Conservation (phyloP, 1,284 basidiomycete genomes). For the Ganoderma boninense region DNA sequence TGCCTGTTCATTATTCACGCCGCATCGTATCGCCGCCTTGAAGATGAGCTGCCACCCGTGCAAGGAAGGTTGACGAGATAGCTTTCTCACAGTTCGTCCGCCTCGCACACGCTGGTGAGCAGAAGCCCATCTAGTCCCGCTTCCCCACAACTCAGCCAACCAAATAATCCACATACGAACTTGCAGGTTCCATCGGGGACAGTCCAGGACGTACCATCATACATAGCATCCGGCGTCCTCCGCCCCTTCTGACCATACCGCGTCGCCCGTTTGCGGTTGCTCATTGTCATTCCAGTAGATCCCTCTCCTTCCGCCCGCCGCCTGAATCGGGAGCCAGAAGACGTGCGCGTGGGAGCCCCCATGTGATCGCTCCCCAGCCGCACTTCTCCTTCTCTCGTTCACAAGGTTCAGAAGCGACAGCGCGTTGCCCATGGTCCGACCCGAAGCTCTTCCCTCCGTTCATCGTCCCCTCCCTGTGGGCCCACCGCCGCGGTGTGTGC, state of each 20-base stretch:
- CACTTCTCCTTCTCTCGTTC: background rate
- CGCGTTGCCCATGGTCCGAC: constrained; percentile 9
- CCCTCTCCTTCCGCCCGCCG: background rate
- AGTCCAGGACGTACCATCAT: background rate
- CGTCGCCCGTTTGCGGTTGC: background rate
- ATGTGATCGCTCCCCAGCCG: background rate
- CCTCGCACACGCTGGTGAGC: background rate
- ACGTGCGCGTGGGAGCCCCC: background rate
- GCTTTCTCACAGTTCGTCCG: background rate
- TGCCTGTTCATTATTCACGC: background rate
- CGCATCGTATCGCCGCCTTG: background rate
- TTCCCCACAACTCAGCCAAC: background rate
- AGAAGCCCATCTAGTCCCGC: background rate
- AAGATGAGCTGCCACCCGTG: background rate
- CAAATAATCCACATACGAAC: background rate
- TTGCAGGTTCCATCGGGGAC: background rate
- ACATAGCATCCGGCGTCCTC: background rate
- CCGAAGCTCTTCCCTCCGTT: constrained; percentile 4
- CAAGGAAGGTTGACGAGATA: background rate
- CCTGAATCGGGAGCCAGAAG: background rate
- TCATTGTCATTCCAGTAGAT: background rate
- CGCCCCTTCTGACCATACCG: background rate
- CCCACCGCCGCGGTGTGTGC: background rate
- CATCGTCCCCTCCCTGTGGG: background rate
- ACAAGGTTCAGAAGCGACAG: constrained; percentile 8